Conservation (phyloP, 768 basidiomycete species). For the Leucosporidium creatinivorum region DNA sequence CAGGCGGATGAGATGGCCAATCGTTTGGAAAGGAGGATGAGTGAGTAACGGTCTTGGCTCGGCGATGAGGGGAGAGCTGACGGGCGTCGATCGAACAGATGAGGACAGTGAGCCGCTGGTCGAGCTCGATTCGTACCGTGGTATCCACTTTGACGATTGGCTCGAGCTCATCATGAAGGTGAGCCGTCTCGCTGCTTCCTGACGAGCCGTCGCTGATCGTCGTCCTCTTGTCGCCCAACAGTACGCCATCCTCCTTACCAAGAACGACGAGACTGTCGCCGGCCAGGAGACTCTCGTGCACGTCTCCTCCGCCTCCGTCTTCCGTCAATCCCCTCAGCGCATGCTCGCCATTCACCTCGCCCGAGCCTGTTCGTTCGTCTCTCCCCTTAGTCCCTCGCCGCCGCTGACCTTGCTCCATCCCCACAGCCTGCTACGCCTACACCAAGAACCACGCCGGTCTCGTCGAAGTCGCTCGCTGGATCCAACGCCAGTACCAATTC, state of each 20-base stretch:
- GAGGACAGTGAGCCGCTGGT: slow-evolving; percentile 49
- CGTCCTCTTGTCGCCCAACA: slow-evolving; percentile 39
- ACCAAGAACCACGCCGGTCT: slow-evolving; percentile 54
- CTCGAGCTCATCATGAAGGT: slow-evolving; percentile 78
- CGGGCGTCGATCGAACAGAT: neutral
- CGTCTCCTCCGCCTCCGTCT: slow-evolving; percentile 61
- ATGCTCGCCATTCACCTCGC: slow-evolving; percentile 70
- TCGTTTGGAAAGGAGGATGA: slow-evolving; percentile 40
- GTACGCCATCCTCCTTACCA: slow-evolving; percentile 68
- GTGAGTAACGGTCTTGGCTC: slow-evolving; percentile 30
- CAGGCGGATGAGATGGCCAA: slow-evolving; percentile 42
- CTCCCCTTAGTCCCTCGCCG: neutral
- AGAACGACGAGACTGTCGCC: slow-evolving; percentile 55
- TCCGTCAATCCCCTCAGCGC: slow-evolving; percentile 48
- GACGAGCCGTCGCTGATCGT: slow-evolving; percentile 33
- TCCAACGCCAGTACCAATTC: slow-evolving; percentile 70
- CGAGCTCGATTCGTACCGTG: slow-evolving; percentile 63
- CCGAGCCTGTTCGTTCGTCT: slow-evolving; percentile 56
- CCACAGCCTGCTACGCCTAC: slow-evolving; percentile 63
- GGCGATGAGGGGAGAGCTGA: slow-evolving; percentile 44
- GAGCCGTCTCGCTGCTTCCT: slow-evolving; percentile 16
- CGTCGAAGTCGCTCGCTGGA: slow-evolving; percentile 67
- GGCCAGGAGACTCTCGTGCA: slow-evolving; percentile 73
- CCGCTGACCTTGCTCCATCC: neutral
- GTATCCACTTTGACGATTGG: slow-evolving; percentile 78